Base-by-base conservation (phyloP, 805 yeast species). In the Nakazawaea populi region DNA sequence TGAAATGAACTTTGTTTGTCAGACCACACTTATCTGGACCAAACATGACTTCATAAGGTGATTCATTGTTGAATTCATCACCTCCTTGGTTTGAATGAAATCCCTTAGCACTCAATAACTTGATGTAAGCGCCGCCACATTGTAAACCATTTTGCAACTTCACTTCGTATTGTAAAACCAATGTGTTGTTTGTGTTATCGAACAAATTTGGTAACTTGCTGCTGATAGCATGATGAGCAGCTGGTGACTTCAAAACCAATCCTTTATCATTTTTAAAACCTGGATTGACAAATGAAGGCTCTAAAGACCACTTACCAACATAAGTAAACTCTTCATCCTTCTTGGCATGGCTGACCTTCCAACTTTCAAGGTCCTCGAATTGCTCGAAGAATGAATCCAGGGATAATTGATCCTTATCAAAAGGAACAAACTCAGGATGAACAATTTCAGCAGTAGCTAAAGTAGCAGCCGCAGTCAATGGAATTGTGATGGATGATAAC, bases 1-100 rank as follows among this genome's bases (percentile, higher is more conserved):
- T 87, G 57, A 90, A 80, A 61, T 87, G 96, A 35, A 91, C 83
- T 66, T 82, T 86, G 70, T 89, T 87, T 43, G 85, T 77, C 48
- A 81, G 63, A 3, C 96, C 96, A 70, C 97, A 91, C 64, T 78
- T 81, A 68, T 91, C 97, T 42, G 97, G 97, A 24, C 97, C 97
- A 71, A 91, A 91, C 92, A 91, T 86, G 56, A 91, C 70, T 66
- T 86, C 89, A 69, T 85, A 89, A 2, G 90, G 87, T 4, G 95
- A 76, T 30, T 74, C 81, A 54, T 79, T 77, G 56, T 71, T 73
- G 71, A 89, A 85, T 53, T 79, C 77, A 39, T 67, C 63, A 36
- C 69, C 72, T 50, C 63, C 66, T 1, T 63, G 72, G 28, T 68
- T 63, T 42, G 68, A 54, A 12, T 66, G 61, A 3, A 66, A 59